Percentiles rank a stretch among this genome's conserved stretches.
phyloP scores from a whole-genome alignment of 2,329 filamentous ascomycete species.

The Aspergillus sp. region DNA sequence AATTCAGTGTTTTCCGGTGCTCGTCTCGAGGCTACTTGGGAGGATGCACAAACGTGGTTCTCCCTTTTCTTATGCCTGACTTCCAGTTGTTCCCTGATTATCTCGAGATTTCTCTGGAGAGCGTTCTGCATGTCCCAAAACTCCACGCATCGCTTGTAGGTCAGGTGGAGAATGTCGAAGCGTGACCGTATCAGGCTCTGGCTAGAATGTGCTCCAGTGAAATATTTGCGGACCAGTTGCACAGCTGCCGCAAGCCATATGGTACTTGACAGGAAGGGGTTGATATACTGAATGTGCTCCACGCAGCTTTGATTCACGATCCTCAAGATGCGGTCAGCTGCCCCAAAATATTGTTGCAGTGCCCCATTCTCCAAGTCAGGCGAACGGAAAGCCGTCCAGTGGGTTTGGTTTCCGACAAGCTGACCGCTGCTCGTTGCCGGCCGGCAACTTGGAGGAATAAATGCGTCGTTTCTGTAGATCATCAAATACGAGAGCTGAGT shows the following conservation, averaged over 20 bases:
- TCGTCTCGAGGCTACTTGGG: not conserved
- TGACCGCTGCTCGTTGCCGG: too few species aligned
- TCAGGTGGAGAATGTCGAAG: conserved; percentile 21
- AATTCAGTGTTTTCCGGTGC: not conserved
- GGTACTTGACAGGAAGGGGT: conserved; percentile 33
- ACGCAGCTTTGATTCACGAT: conserved; percentile 26
- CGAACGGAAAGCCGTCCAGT: not conserved
- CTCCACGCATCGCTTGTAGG: conserved; percentile 23
- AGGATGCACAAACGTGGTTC: not conserved
- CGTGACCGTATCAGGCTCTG: conserved; percentile 15
- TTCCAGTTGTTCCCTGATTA: conserved; percentile 23
- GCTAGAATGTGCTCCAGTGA: not conserved
- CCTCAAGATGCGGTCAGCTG: not conserved
- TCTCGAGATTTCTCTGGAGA: conserved; percentile 25
- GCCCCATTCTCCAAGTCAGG: not conserved
- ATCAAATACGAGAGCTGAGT: conserved; percentile 34
- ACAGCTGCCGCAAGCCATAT: conserved; percentile 34
- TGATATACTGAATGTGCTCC: conserved; percentile 29
- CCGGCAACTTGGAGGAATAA: conserved; percentile 19
- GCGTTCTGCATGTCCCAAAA: conserved; percentile 29
- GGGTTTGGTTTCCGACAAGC: not conserved
- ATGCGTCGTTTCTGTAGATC: conserved; percentile 27
- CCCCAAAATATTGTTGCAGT: not conserved
- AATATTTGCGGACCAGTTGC: conserved; percentile 22
- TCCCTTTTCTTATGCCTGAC: not conserved